Conservation (phyloP, 768 basidiomycete genomes). For the Leccinum rimulosum region DNA sequence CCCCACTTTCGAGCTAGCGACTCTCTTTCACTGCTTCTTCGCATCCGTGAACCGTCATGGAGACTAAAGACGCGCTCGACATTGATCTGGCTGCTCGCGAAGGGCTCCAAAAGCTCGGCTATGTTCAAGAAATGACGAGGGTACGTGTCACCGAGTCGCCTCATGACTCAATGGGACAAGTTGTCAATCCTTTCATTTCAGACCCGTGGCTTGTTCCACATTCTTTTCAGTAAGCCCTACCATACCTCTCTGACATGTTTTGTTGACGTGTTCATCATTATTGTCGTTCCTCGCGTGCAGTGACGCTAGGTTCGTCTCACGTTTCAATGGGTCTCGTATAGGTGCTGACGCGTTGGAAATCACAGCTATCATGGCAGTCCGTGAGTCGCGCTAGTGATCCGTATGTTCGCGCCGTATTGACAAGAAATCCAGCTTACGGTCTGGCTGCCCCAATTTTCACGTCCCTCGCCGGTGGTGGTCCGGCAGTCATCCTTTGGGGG, state of each 20-base stretch:
- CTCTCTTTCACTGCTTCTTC: not conserved
- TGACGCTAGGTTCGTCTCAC: conserved; percentile 44
- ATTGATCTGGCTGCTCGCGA: conserved; percentile 28
- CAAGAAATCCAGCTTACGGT: conserved; percentile 44
- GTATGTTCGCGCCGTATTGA: conserved; percentile 1
- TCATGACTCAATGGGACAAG: not conserved
- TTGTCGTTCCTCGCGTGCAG: conserved; percentile 23
- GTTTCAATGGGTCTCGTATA: not conserved
- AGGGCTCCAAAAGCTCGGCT: conserved; percentile 51
- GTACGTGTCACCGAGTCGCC: conserved; percentile 27
- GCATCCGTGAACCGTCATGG: conserved; percentile 10
- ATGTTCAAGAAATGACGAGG: conserved; percentile 52
- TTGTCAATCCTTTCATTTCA: conserved; percentile 16
- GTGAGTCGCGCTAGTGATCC: conserved; percentile 36
- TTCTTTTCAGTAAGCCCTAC: conserved; percentile 48
- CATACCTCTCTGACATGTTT: not conserved
- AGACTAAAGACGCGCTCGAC: conserved; percentile 11
- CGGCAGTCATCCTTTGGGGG: conserved; percentile 61
- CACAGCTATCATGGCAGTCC: conserved; percentile 60
- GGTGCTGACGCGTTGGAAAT: conserved; percentile 3
- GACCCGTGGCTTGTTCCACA: conserved; percentile 51
- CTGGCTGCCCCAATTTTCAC: conserved; percentile 58
- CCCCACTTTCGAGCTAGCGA: not conserved
- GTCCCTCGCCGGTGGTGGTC: conserved; percentile 52
- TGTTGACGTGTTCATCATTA: not conserved